phyloP scores from a whole-genome alignment of 192 early-diverging fungal species.

The Allomyces macrogynus region DNA sequence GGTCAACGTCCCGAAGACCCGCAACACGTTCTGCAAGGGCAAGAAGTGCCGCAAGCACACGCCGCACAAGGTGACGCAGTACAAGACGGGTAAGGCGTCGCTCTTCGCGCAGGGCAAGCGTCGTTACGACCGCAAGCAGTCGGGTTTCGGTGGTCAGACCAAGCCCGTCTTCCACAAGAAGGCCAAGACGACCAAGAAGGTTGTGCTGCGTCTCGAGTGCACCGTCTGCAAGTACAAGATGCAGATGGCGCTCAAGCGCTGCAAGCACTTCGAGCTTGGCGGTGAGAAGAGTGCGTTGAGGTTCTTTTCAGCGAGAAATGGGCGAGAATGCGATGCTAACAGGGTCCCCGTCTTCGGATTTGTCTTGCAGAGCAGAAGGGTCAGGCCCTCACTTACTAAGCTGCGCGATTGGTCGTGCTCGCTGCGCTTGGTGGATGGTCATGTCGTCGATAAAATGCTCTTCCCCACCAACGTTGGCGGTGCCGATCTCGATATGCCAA shows the following conservation, averaged over 20 bases:
- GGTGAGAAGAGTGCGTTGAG: conserved; percentile 92
- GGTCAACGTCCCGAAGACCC: conserved; percentile 99
- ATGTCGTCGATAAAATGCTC: no score
- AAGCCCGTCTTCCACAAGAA: conserved; percentile 99
- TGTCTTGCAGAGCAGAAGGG: background rate
- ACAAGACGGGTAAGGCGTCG: conserved; percentile 59
- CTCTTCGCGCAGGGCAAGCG: conserved; percentile 36
- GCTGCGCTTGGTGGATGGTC: no score
- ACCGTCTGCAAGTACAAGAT: conserved; percentile 98
- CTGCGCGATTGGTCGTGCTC: background rate
- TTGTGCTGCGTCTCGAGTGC: conserved; percentile 97
- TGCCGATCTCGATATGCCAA: no score
- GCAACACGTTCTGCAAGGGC: conserved; percentile 99
- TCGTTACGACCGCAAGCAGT: conserved; percentile 96
- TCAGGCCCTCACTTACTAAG: background rate
- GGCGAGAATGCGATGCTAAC: background rate
- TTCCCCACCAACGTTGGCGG: no score
- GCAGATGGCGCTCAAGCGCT: conserved; percentile 93
- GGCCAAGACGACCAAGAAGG: conserved; percentile 99
- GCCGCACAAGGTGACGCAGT: conserved; percentile 99
- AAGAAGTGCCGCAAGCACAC: conserved; percentile 96
- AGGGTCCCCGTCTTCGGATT: background rate
- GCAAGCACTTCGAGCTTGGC: conserved; percentile 99
- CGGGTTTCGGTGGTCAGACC: conserved; percentile 99
- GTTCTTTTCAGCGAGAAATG: conserved; percentile 2